Percentiles rank a stretch among this genome's conserved stretches.
Evolutionary conservation across 371 early-diverging fungal species (phyloP).

Genomic region (Gilbertella persicaria): DNA sequence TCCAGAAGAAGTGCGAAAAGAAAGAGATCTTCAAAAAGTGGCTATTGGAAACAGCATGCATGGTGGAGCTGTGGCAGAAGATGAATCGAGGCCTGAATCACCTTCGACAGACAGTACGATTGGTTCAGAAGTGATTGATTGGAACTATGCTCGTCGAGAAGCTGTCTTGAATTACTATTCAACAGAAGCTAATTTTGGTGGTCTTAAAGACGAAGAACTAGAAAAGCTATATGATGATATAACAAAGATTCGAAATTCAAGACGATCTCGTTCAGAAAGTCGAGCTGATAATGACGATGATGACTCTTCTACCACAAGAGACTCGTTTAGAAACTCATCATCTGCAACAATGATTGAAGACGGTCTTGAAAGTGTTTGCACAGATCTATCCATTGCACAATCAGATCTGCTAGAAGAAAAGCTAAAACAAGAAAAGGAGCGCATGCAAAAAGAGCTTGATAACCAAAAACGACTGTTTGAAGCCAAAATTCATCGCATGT

Average conservation of each 20-base stretch:
- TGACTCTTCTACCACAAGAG: constrained; percentile 50
- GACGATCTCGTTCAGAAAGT: constrained; percentile 58
- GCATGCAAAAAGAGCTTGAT: constrained; percentile 58
- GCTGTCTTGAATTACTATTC: constrained; percentile 56
- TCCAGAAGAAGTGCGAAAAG: constrained; percentile 82
- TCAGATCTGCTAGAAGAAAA: constrained; percentile 51
- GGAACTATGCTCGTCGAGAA: constrained; percentile 79
- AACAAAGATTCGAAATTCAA: constrained; percentile 51
- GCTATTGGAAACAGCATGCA: constrained; percentile 26
- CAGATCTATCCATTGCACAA: constrained; percentile 36
- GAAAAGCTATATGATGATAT: constrained; percentile 62
- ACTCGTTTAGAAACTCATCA: constrained; percentile 46
- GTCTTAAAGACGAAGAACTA: constrained; percentile 61
- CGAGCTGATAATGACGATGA: constrained; percentile 49
- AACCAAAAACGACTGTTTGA: constrained; percentile 51
- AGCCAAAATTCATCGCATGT: constrained; percentile 49
- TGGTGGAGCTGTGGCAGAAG: constrained; percentile 7
- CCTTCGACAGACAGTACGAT: constrained; percentile 54
- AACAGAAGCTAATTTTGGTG: constrained; percentile 46
- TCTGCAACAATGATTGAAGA: constrained; percentile 38
- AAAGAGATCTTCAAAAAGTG: constrained; percentile 54
- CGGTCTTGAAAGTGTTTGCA: constrained; percentile 48
- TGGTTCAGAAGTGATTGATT: constrained; percentile 70
- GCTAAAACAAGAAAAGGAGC: constrained; percentile 52
- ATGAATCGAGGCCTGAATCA: constrained; percentile 50